Percentiles rank a stretch among this genome's conserved stretches.
These are phyloP conservation scores for Beauveria sp. DNA, from an alignment of 2,329 filamentous ascomycete genomes.

Conservation along the genomic window DNA sequence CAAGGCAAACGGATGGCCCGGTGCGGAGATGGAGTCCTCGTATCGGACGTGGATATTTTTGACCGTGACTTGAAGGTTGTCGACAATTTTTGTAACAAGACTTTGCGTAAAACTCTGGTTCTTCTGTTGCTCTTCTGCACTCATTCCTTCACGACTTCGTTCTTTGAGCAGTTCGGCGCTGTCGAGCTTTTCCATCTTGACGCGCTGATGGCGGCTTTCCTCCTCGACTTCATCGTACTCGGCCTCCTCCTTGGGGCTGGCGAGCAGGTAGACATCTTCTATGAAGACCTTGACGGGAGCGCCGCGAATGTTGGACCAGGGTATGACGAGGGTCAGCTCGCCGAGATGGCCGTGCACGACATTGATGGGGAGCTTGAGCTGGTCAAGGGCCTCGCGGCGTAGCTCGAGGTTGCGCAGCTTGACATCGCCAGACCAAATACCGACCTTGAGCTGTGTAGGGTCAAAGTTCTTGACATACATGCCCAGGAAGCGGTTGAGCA, in stretches of 20 bases:
- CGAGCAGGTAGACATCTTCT: conserved; percentile 92
- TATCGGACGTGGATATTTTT: conserved; percentile 99
- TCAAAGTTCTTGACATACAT: conserved; percentile 99
- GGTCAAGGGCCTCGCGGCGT: conserved; percentile 89
- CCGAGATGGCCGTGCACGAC: conserved; percentile 93
- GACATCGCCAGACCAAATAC: conserved; percentile 98
- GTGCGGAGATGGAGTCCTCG: conserved; percentile 92
- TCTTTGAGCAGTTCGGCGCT: conserved; percentile 93
- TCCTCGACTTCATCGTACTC: conserved; percentile 93
- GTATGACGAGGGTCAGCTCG: conserved; percentile 84
- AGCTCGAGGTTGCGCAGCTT: conserved; percentile 90
- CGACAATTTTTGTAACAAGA: conserved; percentile 90
- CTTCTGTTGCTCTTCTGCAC: conserved; percentile 90
- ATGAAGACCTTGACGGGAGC: conserved; percentile 93
- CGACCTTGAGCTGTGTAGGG: conserved; percentile 92
- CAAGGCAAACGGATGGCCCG: conserved; percentile 88
- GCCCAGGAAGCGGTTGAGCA: conserved; percentile 98
- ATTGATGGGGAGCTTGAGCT: conserved; percentile 92
- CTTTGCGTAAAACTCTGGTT: conserved; percentile 97
- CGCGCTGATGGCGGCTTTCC: conserved; percentile 71
- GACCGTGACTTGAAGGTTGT: conserved; percentile 94
- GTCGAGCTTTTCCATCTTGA: conserved; percentile 99
- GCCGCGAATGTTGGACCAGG: conserved; percentile 93
- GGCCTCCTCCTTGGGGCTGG: conserved; percentile 90
- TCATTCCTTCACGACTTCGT: conserved; percentile 84